phyloP scores from a whole-genome alignment of 2,329 filamentous ascomycete genomes.

The Neocucurbitaria cava region DNA sequence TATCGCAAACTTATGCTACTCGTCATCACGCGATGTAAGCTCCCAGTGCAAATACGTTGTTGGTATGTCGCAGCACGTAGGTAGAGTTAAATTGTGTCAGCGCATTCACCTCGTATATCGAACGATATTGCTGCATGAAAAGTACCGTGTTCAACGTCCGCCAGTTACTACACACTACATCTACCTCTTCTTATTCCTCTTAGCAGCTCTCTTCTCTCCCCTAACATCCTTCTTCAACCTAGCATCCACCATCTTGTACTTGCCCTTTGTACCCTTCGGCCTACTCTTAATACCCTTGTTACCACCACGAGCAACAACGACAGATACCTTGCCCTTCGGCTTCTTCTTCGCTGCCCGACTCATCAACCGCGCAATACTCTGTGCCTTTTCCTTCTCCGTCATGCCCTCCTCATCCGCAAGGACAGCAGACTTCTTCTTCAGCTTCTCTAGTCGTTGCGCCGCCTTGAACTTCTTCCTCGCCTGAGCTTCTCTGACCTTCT shows the following conservation, averaged over 20 bases:
- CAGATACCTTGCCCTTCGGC: conserved; percentile 79
- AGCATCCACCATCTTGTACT: conserved; percentile 96
- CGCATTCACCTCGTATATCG: too few relatives aligned
- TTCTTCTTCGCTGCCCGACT: conserved; percentile 84
- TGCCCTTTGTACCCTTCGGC: conserved; percentile 90
- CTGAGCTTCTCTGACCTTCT: conserved; percentile 97
- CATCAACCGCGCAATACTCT: conserved; percentile 81
- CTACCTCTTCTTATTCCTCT: conserved; percentile 67
- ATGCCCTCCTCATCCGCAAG: conserved; percentile 88
- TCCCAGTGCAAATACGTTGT: too few relatives aligned
- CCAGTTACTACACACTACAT: neutral
- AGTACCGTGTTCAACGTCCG: neutral
- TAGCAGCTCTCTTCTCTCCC: conserved; percentile 80
- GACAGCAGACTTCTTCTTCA: conserved; percentile 95
- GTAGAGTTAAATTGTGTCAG: too few relatives aligned
- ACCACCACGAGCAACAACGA: conserved; percentile 84
- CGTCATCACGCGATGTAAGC: too few relatives aligned
- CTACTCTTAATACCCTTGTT: conserved; percentile 87
- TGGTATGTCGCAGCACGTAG: too few relatives aligned
- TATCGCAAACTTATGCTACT: too few relatives aligned
- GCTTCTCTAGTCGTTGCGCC: conserved; percentile 87
- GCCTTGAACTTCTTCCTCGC: conserved; percentile 97
- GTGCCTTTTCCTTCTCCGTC: conserved; percentile 95
- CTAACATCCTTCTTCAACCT: conserved; percentile 96
- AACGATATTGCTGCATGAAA: too few relatives aligned